These are phyloP conservation scores for Naganishia sp. DNA, from an alignment of 1,284 basidiomycete species.

Conservation along the genomic window DNA sequence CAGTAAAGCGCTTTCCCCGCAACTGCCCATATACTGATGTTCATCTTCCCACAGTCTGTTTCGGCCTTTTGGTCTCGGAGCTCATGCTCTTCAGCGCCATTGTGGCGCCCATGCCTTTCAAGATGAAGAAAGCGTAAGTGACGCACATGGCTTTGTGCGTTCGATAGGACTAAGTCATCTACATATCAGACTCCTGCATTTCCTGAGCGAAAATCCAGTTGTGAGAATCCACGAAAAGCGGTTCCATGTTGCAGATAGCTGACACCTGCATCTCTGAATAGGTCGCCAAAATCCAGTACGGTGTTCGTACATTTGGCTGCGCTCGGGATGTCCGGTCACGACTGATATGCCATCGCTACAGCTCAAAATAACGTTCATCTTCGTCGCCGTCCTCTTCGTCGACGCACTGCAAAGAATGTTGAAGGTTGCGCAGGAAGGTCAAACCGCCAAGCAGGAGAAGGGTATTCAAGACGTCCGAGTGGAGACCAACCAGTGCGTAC, in stretches of 20 bases:
- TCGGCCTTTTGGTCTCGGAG: constrained; percentile 52
- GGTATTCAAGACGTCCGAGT: constrained; percentile 68
- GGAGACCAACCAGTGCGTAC: constrained; percentile 70
- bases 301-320: constrained; percentile 40
- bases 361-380: constrained; percentile 93
- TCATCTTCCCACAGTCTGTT: constrained; percentile 45
- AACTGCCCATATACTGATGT: neutral
- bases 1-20: neutral
- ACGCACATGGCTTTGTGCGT: too few relatives aligned
- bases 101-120: constrained; percentile 54
- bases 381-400: constrained; percentile 68
- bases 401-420: constrained; percentile 93
- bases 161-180: neutral
- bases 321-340: neutral
- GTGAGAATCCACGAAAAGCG: constrained; percentile 36
- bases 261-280: constrained; percentile 35
- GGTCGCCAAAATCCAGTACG: constrained; percentile 59
- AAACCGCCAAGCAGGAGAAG: constrained; percentile 66
- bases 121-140: constrained; percentile 51
- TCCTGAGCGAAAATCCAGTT: constrained; percentile 55
- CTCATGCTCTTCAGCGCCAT: constrained; percentile 50
- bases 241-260: neutral
- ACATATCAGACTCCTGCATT: constrained; percentile 50
- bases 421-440: constrained; percentile 67
- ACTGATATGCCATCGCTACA: constrained; percentile 27